Percentiles rank a stretch among this genome's conserved stretches.
phyloP scores from a whole-genome alignment of 192 early-diverging fungal genomes.

The Umbelopsis sp. region DNA sequence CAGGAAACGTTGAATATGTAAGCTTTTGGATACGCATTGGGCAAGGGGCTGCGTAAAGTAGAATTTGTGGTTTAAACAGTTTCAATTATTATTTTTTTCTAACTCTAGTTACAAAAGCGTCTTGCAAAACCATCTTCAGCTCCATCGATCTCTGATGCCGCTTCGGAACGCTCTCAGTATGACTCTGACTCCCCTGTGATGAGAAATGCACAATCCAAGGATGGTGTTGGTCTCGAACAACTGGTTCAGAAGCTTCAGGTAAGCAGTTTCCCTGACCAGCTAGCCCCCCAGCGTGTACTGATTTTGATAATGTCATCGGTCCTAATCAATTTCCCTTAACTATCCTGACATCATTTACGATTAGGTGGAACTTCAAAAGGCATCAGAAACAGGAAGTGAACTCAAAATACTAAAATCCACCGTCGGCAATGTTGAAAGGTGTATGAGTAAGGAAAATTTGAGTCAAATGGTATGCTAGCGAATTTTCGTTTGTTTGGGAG shows the following conservation, averaged over 20 bases:
- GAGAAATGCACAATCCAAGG: background rate
- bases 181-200: background rate
- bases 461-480: conserved; percentile 17
- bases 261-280: no score
- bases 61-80: conserved; percentile 20
- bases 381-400: conserved; percentile 24
- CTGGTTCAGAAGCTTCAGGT: conserved; percentile 13
- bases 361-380: background rate
- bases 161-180: background rate
- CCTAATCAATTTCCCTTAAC: background rate
- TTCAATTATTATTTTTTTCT: background rate
- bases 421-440: conserved; percentile 20
- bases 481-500: background rate
- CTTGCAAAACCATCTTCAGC: background rate
- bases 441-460: conserved; percentile 22
- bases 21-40: background rate
- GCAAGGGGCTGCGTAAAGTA: background rate
- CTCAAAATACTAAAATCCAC: conserved; percentile 22
- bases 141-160: background rate
- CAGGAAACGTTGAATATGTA: conserved; percentile 17
- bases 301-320: no score
- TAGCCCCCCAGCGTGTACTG: no score
- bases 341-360: background rate
- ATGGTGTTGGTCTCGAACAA: background rate
- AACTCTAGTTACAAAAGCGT: background rate